Percentiles rank a stretch among this genome's conserved stretches.
Conservation (phyloP, 768 basidiomycete species). For the Tremella mesenterica region DNA sequence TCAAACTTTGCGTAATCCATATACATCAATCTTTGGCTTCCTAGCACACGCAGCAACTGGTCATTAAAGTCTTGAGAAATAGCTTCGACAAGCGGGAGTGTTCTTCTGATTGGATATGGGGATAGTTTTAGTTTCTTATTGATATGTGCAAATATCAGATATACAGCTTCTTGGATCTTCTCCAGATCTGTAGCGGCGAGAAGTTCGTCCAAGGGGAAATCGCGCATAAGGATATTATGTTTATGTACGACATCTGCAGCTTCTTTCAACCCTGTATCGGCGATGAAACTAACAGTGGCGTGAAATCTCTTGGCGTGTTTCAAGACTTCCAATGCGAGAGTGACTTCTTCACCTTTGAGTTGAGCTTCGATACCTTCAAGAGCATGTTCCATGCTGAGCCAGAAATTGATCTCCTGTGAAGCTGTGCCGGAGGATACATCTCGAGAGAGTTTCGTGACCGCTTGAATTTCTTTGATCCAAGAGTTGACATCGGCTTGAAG, state of each 20-base stretch:
- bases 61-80: conserved; percentile 97
- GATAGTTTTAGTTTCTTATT: conserved; percentile 93
- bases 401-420: conserved; percentile 98
- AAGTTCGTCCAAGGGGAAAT: conserved; percentile 94
- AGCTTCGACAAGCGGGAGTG: conserved; percentile 92
- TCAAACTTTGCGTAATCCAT: conserved; percentile 93
- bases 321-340: conserved; percentile 61
- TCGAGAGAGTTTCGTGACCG: conserved; percentile 87
- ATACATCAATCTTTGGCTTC: conserved; percentile 82
- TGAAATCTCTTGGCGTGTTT: conserved; percentile 94
- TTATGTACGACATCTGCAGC: conserved; percentile 90
- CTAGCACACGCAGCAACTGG: conserved; percentile 80
- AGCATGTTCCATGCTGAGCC: conserved; percentile 88
- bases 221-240: conserved; percentile 97
- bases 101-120: conserved; percentile 92
- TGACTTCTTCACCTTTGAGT: conserved; percentile 81
- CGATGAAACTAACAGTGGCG: conserved; percentile 94
- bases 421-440: conserved; percentile 93
- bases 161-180: conserved; percentile 82
- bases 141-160: conserved; percentile 82
- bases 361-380: conserved; percentile 89
- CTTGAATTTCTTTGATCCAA: conserved; percentile 97
- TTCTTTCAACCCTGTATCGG: conserved; percentile 92
- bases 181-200: conserved; percentile 92
- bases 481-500: conserved; percentile 88